phyloP scores from a whole-genome alignment of 2,329 filamentous ascomycete species.

The Didymella glomerata region DNA sequence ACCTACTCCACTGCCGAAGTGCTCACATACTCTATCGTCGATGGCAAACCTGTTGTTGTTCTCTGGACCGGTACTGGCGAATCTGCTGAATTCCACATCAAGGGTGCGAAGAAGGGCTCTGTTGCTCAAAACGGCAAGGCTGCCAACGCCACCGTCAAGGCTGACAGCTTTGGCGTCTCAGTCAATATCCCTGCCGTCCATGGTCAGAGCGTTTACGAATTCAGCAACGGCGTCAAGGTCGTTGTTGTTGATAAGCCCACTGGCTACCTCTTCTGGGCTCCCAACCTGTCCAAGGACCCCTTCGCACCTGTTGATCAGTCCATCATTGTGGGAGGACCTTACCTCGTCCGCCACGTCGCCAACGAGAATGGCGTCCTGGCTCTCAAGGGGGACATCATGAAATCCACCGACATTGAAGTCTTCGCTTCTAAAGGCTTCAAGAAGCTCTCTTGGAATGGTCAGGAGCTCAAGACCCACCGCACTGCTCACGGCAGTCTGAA shows the following conservation, averaged over 20 bases:
- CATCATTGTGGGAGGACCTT: slow-evolving; percentile 53
- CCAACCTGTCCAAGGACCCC: slow-evolving; percentile 51
- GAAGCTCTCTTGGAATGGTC: slow-evolving; percentile 52
- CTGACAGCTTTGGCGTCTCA: slow-evolving; percentile 49
- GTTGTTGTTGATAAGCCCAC: slow-evolving; percentile 50
- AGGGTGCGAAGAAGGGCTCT: slow-evolving; percentile 49
- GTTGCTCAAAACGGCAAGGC: slow-evolving; percentile 53
- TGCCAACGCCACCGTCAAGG: slow-evolving; percentile 55
- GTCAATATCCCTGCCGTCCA: slow-evolving; percentile 43
- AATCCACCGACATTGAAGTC: slow-evolving; percentile 49
- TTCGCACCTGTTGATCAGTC: slow-evolving; percentile 51
- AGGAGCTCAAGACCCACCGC: slow-evolving; percentile 36
- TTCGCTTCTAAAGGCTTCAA: slow-evolving; percentile 42
- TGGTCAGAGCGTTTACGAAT: slow-evolving; percentile 48
- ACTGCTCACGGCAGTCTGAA: slow-evolving; percentile 51
- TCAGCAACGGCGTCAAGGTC: slow-evolving; percentile 50
- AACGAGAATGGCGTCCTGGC: slow-evolving; percentile 35
- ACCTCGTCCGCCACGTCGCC: slow-evolving; percentile 50
- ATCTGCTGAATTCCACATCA: slow-evolving; percentile 53
- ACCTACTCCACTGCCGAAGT: slow-evolving; percentile 64
- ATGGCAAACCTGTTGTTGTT: slow-evolving; percentile 50
- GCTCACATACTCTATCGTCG: slow-evolving; percentile 54
- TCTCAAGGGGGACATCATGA: slow-evolving; percentile 49
- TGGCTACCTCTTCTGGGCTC: slow-evolving; percentile 53
- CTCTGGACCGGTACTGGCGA: slow-evolving; percentile 53